Evolutionary conservation across 2,329 filamentous ascomycete species (phyloP).

Genomic region (Sporothrix sp.): DNA sequence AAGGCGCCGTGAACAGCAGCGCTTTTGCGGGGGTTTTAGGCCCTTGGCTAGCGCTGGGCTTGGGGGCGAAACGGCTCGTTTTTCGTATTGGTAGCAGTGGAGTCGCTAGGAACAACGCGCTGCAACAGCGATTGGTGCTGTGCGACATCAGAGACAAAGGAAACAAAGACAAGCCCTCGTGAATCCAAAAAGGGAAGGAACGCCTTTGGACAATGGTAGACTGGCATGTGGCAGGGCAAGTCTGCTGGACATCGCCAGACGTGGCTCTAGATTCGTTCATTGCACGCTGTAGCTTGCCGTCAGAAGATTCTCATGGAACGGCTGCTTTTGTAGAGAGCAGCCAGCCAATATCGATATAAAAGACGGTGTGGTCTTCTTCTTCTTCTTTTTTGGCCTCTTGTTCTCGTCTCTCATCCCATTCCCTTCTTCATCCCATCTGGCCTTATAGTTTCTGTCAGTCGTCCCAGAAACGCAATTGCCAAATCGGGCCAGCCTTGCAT

Average conservation of each 20-base stretch:
- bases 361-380: neutral
- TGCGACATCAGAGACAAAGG: too few relatives aligned
- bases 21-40: slow-evolving; percentile 1
- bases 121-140: neutral
- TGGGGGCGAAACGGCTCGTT: slow-evolving; percentile 2
- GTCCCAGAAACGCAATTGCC: slow-evolving; percentile 3
- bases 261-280: too few relatives aligned
- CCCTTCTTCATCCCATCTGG: neutral
- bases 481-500: neutral
- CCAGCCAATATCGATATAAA: slow-evolving; percentile 6
- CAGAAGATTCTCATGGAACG: neutral
- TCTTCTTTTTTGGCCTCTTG: neutral
- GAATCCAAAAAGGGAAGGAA: too few relatives aligned
- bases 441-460: neutral
- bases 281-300: too few relatives aligned
- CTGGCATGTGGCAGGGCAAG: neutral
- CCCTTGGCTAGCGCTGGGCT: neutral
- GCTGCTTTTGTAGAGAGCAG: too few relatives aligned
- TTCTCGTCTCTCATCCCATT: neutral
- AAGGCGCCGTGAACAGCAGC: too few relatives aligned
- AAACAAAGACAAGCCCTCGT: too few relatives aligned
- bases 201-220: too few relatives aligned
- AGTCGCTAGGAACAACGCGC: neutral
- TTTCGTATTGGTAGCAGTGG: slow-evolving; percentile 6
- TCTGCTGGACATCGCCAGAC: too few relatives aligned